These are phyloP conservation scores for Lachnellula subtilissima DNA, from an alignment of 2,329 filamentous ascomycete genomes.

Conservation along the genomic window DNA sequence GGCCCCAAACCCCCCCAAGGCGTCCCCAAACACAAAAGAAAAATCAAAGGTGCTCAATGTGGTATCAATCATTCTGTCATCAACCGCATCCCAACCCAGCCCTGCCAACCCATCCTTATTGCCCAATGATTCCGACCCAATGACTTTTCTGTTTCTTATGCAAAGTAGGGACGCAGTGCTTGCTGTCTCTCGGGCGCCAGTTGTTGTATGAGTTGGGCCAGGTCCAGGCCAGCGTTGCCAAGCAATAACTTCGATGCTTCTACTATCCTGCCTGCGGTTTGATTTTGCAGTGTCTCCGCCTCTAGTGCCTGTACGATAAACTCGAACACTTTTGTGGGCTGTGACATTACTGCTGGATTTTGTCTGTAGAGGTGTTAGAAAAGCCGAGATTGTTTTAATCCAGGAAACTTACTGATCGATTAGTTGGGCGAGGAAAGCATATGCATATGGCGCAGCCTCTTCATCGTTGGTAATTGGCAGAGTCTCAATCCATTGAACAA, in stretches of 20 bases:
- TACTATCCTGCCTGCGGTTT: constrained; percentile 73
- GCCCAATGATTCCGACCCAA: background rate
- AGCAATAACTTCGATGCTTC: constrained; percentile 74
- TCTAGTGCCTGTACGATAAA: constrained; percentile 86
- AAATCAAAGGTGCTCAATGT: constrained; percentile 17
- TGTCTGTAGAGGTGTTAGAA: constrained; percentile 51
- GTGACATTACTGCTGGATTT: constrained; percentile 74
- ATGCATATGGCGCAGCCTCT: constrained; percentile 93
- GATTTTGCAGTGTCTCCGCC: constrained; percentile 81
- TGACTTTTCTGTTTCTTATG: constrained; percentile 38
- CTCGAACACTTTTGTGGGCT: constrained; percentile 77
- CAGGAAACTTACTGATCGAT: constrained; percentile 78
- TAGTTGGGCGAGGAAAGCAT: constrained; percentile 83
- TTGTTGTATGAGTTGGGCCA: constrained; percentile 67
- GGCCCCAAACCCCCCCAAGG: constrained; percentile 3
- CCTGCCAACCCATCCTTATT: constrained; percentile 5
- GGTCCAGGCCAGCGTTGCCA: constrained; percentile 67
- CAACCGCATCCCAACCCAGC: constrained; percentile 9
- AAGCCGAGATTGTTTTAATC: background rate
- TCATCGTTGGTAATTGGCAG: constrained; percentile 92
- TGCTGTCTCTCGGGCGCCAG: constrained; percentile 77
- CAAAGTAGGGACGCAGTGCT: constrained; percentile 74
- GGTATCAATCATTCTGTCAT: constrained; percentile 24
- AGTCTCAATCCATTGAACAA: constrained; percentile 83
- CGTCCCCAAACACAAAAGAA: constrained; percentile 8